A percentile compares a stretch with the other conserved stretches of the same genome.
phyloP scores from a whole-genome alignment of 2,329 filamentous ascomycete genomes.

The Paraconiothyrium sp. region DNA sequence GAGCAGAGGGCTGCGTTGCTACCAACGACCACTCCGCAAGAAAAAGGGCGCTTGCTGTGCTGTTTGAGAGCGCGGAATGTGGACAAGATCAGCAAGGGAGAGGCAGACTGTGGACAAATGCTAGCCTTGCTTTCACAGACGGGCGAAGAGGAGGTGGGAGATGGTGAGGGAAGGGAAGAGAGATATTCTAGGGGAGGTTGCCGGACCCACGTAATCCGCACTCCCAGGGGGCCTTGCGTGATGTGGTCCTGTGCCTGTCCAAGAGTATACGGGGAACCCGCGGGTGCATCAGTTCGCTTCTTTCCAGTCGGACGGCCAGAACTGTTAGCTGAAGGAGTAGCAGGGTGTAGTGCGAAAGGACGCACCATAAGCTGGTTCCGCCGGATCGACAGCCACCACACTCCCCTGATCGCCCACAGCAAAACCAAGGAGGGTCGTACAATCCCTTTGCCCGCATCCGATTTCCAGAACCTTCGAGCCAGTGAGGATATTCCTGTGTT shows the following conservation, averaged over 20 bases:
- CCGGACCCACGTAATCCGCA: slow-evolving; percentile 55
- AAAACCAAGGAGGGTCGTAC: slow-evolving; percentile 63
- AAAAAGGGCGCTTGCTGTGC: slow-evolving; percentile 48
- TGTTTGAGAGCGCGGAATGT: slow-evolving; percentile 51
- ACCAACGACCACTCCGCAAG: slow-evolving; percentile 60
- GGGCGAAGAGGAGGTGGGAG: slow-evolving; percentile 10
- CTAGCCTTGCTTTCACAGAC: slow-evolving; percentile 31
- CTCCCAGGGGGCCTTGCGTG: slow-evolving; percentile 51
- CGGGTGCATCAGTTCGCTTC: slow-evolving; percentile 14
- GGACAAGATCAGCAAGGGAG: slow-evolving; percentile 44
- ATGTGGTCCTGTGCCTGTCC: slow-evolving; percentile 60
- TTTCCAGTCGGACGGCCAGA: slow-evolving; percentile 1
- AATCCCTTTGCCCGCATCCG: slow-evolving; percentile 69
- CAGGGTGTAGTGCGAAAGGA: slow-evolving; percentile 15
- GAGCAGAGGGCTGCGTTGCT: slow-evolving; percentile 50
- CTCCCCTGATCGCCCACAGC: slow-evolving; percentile 52
- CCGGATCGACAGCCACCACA: slow-evolving; percentile 63
- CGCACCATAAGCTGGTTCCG: slow-evolving; percentile 57
- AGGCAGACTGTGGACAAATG: slow-evolving; percentile 62
- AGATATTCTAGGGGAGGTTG: slow-evolving; percentile 45
- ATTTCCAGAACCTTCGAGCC: slow-evolving; percentile 63
- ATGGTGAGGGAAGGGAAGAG: background rate
- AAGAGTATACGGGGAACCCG: slow-evolving; percentile 56
- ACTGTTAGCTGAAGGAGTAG: too few relatives aligned
- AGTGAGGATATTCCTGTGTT: slow-evolving; percentile 29